Evolutionary conservation across 2,329 filamentous ascomycete genomes (phyloP), one percentile per base, ranked within the genome.

Genomic region (Pseudopyricularia javanii): DNA sequence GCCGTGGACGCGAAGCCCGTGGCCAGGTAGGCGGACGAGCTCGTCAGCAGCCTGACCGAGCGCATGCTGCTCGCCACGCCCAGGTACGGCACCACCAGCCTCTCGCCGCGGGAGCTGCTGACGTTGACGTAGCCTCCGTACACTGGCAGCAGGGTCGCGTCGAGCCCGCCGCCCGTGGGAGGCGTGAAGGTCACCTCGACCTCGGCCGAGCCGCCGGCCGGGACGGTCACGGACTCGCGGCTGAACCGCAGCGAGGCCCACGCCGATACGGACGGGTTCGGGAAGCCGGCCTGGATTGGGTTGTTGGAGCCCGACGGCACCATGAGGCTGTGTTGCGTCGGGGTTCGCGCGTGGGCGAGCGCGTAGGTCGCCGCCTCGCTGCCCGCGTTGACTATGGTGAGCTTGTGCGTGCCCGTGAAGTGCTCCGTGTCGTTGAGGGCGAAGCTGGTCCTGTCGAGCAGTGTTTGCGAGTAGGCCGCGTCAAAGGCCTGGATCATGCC

Each of bases 351-450:
- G 51, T 70, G 62, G 47, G 62, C 63, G 35, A 74, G 58, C 15
- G 59, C 60, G 59, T 71, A 74, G 5, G 65, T 68, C 20, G 67
- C 59, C 5, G 60, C 60, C 32, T 64, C 59, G 11, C 57, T 54
- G 34, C 66, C 70, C 11, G 60, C 62, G 60, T 75, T 74, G 47
- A 60, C 63, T 58, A 74, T 65, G 47, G 60, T 65, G 56, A 74
- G 69, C 49, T 60, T 61, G 17, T 62, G 75, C 5, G 68, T 68
- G 1, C 78, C 75, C 43, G 82, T 66, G 12, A 52, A 47, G 59
- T 83, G 79, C 53, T 82, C 79, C 0, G 65, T 70, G 40, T 80
- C 76, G 50, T 75, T 70, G 52, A 63, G 65, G 1, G 78, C 82
- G 1, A 75, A 61, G 53, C 64, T 69, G 8, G 62, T 62, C 0